These are phyloP conservation scores for Leucocoprinus sp. DNA, from an alignment of 768 basidiomycete species.

Conservation along the genomic window DNA sequence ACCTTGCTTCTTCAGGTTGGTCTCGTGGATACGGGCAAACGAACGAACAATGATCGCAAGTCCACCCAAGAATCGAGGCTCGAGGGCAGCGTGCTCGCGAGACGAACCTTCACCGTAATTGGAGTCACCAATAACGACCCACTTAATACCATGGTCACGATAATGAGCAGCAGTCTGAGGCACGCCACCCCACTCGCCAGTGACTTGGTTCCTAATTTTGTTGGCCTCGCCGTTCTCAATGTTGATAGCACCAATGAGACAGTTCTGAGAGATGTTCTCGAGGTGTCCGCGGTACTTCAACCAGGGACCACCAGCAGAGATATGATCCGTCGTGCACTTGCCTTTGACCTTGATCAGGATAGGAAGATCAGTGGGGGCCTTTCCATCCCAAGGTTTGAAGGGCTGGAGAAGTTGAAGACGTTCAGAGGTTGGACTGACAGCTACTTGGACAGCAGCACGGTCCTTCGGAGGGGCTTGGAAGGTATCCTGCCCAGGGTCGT, in stretches of 20 bases:
- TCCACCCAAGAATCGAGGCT: constrained; percentile 92
- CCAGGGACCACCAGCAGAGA: constrained; percentile 98
- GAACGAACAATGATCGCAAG: constrained; percentile 93
- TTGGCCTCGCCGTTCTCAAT: constrained; percentile 93
- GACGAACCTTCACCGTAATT: constrained; percentile 99
- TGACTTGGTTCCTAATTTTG: constrained; percentile 86
- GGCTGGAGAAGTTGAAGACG: constrained; percentile 88
- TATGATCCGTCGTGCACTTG: constrained; percentile 99
- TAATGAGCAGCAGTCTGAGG: constrained; percentile 83
- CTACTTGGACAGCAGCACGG: constrained; percentile 76
- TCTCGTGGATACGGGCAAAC: constrained; percentile 97
- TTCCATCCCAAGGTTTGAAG: constrained; percentile 89
- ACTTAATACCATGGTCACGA: constrained; percentile 83
- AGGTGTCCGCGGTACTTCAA: constrained; percentile 99
- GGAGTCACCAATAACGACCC: constrained; percentile 95
- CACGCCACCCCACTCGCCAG: constrained; percentile 79
- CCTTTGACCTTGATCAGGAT: constrained; percentile 97
- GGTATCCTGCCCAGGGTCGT: constrained; percentile 94
- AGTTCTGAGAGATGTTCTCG: constrained; percentile 98
- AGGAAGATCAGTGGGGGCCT: constrained; percentile 83
- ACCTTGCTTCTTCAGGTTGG: constrained; percentile 99
- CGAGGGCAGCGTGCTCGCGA: constrained; percentile 95
- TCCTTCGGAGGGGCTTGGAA: constrained; percentile 92
- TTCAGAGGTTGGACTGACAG: constrained; percentile 76
- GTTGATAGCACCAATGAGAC: constrained; percentile 97